A percentile compares a stretch with the other conserved stretches of the same genome.
phyloP scores from a whole-genome alignment of 495 filamentous ascomycete species.

The Aspergillus cavernicola region DNA sequence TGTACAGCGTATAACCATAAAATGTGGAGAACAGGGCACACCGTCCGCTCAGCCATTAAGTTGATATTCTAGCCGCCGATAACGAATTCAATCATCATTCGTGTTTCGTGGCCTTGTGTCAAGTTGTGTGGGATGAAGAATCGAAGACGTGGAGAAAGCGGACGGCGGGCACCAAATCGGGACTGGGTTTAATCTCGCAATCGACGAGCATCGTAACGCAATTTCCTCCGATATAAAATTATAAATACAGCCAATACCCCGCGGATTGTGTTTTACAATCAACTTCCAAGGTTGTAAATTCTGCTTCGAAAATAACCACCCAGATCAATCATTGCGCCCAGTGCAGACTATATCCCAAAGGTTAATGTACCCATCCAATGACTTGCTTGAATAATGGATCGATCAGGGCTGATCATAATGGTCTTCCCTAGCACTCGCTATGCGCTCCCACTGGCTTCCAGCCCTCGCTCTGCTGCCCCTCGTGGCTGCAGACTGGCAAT shows the following conservation, averaged over 20 bases:
- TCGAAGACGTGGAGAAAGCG: background rate
- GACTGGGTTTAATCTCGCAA: constrained; percentile 9
- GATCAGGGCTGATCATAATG: constrained; percentile 41
- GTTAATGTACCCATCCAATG: constrained; percentile 54
- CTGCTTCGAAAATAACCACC: too few relatives aligned
- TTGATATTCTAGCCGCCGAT: too few relatives aligned
- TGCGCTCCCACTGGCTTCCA: constrained; percentile 18
- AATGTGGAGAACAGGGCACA: too few relatives aligned
- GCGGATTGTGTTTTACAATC: too few relatives aligned
- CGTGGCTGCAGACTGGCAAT: constrained; percentile 50
- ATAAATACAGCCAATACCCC: constrained; percentile 24
- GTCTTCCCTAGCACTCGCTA: constrained; percentile 13
- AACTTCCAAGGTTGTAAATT: too few relatives aligned
- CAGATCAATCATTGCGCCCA: too few relatives aligned
- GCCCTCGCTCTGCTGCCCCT: constrained; percentile 20
- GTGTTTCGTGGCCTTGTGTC: too few relatives aligned
- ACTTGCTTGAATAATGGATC: constrained; percentile 24
- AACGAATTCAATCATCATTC: background rate
- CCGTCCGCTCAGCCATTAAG: too few relatives aligned
- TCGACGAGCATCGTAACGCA: constrained; percentile 1
- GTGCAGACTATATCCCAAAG: constrained; percentile 30
- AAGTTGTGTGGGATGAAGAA: too few relatives aligned
- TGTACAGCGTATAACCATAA: too few relatives aligned
- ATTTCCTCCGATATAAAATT: background rate
- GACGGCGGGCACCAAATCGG: constrained; percentile 5